Percentiles rank a stretch among this genome's conserved stretches.
Conservation (phyloP, 306 rosid genomes). For the Cyclanthera cordifolia region DNA sequence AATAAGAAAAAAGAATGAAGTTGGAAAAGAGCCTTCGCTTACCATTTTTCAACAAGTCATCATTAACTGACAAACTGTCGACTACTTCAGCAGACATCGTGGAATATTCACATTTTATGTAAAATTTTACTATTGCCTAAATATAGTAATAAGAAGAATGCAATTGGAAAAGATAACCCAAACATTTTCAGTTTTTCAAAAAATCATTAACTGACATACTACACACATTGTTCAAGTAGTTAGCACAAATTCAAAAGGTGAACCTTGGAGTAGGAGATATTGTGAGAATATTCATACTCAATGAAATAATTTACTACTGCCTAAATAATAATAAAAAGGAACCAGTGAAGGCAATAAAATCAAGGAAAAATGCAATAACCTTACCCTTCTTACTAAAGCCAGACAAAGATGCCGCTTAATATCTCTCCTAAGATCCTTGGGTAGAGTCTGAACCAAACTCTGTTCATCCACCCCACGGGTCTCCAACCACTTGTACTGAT, state of each 20-base stretch:
- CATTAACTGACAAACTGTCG: no score
- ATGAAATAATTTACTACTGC: neutral
- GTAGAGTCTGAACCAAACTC: slow-evolving; percentile 73
- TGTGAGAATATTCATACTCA: neutral
- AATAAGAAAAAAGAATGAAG: neutral
- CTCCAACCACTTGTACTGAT: slow-evolving; percentile 98
- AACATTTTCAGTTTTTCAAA: neutral
- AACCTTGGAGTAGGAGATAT: neutral
- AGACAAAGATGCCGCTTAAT: slow-evolving; percentile 94
- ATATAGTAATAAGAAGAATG: no score
- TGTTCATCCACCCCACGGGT: slow-evolving; percentile 96
- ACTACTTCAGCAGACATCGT: no score
- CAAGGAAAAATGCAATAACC: slow-evolving; percentile 17
- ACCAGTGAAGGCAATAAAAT: neutral
- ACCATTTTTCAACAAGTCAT: no score
- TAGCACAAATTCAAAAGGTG: slow-evolving; percentile 2
- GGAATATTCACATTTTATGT: no score
- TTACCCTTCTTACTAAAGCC: slow-evolving; percentile 95
- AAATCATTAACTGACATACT: neutral
- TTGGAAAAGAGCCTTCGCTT: neutral
- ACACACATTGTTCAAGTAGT: neutral
- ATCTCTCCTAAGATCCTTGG: slow-evolving; percentile 95
- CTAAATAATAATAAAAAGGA: neutral
- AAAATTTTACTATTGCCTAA: no score
- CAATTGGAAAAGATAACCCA: slow-evolving; percentile 22